phyloP scores from a whole-genome alignment of 1,284 basidiomycete species.

The Anthracocystis panici-leucophaei region DNA sequence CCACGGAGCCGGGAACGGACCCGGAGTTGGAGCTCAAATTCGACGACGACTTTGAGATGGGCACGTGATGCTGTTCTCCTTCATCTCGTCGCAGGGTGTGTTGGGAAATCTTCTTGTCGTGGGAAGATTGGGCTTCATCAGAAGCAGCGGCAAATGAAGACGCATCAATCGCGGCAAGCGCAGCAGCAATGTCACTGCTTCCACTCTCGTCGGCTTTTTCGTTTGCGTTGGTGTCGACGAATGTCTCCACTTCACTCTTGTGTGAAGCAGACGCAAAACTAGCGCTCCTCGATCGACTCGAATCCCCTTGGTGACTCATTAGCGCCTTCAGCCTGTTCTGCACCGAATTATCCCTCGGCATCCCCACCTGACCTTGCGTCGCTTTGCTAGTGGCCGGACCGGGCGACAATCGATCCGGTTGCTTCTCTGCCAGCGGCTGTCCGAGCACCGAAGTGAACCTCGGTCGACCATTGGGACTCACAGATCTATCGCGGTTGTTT shows the following conservation, averaged over 20 bases:
- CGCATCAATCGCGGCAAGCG: constrained; percentile 26
- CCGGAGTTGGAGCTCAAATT: constrained; percentile 23
- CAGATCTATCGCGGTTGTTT: constrained; percentile 20
- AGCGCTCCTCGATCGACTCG: neutral
- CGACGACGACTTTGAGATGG: constrained; percentile 20
- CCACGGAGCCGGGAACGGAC: constrained; percentile 1
- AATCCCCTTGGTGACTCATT: constrained; percentile 12
- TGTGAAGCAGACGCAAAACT: neutral
- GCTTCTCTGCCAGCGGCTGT: constrained; percentile 38
- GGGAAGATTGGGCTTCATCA: neutral
- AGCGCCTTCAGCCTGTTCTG: constrained; percentile 59
- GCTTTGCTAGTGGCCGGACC: constrained; percentile 5
- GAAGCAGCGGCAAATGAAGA: constrained; percentile 7
- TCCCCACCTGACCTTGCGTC: neutral
- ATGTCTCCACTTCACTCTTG: neutral
- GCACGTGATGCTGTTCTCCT: constrained; percentile 11
- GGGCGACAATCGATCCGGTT: constrained; percentile 38
- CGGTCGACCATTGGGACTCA: constrained; percentile 53
- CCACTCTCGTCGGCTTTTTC: constrained; percentile 30
- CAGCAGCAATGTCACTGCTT: constrained; percentile 26
- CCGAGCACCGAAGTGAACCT: constrained; percentile 58
- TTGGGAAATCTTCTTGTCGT: constrained; percentile 8
- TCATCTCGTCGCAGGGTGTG: neutral
- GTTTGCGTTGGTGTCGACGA: too few species aligned
- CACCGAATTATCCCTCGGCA: constrained; percentile 37